Evolutionary conservation across 768 basidiomycete genomes (phyloP), one percentile per base, ranked within the genome.

Genomic region (Tricholoma terreum): DNA sequence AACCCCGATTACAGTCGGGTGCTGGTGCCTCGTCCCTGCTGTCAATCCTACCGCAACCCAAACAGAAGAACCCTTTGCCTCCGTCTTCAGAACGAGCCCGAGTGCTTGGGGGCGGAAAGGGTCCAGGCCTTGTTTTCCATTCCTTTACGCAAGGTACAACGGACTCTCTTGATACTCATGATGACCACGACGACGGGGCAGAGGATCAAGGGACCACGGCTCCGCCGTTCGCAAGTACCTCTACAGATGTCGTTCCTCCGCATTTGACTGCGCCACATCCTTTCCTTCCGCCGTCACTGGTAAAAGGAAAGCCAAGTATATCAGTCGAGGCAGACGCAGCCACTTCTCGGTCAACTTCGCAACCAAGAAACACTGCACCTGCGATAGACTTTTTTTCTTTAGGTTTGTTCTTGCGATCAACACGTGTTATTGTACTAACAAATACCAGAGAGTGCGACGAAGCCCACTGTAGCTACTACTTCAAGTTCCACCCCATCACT

Each of bases 21-120:
- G 83, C 83, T 24, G 89, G 89, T 9, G 67, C 68, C 11, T 92
- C 90, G 0, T 81, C 84, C 2, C 67, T 92, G 49, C 64, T 92
- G 31, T 80, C 80, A 8, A 90, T 91, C 85, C 77, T 92, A 10
- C 90, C 90, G 33, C 81, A 84, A 0, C 90, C 90, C 5, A 90
- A 86, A 71, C 80, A 81, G 67, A 73, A 76, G 54, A 65, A 71
- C 21, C 77, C 82, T 9, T 67, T 72, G 27, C 69, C 78, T 5
- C 8, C 30, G 15, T 17, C 46, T n/a, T 9, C 30, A 30, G 46
- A 31, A 27, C 46, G 46, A 31, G 79, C 82, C 60, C 77, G 85
- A 30, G 79, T 89, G 12, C 77, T 92, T 4, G 90, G 90, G 2
- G 82, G 80, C 14, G 86, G 87, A 2, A 71, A 75, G 19, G 82